A percentile compares a stretch with the other conserved stretches of the same genome.
Evolutionary conservation across 2,329 filamentous ascomycete species (phyloP).

Genomic region (Aureobasidium namibiae): DNA sequence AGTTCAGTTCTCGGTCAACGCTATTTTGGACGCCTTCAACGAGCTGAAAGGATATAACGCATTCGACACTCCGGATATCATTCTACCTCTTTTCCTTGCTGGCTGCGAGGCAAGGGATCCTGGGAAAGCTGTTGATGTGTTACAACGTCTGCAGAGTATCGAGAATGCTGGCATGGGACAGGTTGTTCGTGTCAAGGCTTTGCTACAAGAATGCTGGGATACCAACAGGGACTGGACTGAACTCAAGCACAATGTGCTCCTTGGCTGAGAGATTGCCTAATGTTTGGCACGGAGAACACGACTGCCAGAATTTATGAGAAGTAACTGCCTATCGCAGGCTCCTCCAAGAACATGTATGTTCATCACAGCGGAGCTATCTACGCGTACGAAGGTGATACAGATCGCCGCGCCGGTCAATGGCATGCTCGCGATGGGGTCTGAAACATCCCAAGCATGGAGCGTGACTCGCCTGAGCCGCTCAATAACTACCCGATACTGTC

Average conservation of each 20-base stretch:
- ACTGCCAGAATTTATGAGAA: too few relatives aligned
- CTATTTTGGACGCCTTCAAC: constrained; percentile 4
- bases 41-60: constrained; percentile 7
- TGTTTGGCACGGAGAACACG: too few relatives aligned
- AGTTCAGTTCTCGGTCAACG: constrained; percentile 10
- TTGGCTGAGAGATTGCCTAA: background rate
- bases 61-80: constrained; percentile 12
- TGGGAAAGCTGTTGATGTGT: background rate
- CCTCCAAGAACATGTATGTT: too few relatives aligned
- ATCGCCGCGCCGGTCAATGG: too few relatives aligned
- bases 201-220: constrained; percentile 12
- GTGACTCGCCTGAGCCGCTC: too few relatives aligned
- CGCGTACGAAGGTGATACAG: too few relatives aligned
- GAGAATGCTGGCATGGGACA: constrained; percentile 12
- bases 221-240: constrained; percentile 4
- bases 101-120: constrained; percentile 9
- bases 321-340: background rate
- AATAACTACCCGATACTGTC: too few relatives aligned
- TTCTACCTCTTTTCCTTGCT: constrained; percentile 10
- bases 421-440: too few relatives aligned
- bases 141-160: constrained; percentile 11
- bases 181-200: background rate
- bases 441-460: too few relatives aligned
- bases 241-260: constrained; percentile 10
- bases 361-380: too few relatives aligned